Conservation (phyloP, 202 grass and related monocot species). For the Digitaria exilis region DNA sequence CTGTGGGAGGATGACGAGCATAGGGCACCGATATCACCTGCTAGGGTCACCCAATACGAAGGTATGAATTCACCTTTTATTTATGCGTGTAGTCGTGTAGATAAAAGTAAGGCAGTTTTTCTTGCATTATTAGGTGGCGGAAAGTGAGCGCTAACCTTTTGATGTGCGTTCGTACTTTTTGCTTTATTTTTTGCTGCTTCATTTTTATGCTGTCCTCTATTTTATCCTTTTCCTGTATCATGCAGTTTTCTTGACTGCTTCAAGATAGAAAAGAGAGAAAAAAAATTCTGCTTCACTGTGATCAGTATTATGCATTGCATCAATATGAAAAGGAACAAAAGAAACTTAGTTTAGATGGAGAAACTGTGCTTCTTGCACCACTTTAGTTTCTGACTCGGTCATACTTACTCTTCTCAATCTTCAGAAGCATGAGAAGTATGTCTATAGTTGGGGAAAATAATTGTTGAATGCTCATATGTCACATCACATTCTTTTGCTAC, state of each 20-base stretch:
- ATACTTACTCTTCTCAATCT: too few relatives aligned
- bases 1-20: slow-evolving; percentile 63
- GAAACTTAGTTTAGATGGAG: too few relatives aligned
- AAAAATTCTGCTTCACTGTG: neutral
- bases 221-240: neutral
- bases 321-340: too few relatives aligned
- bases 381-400: too few relatives aligned
- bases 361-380: too few relatives aligned
- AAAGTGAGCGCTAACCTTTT: neutral
- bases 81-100: neutral
- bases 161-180: neutral
- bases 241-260: too few relatives aligned
- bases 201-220: neutral
- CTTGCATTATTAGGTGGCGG: neutral
- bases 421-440: too few relatives aligned
- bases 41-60: slow-evolving; percentile 91
- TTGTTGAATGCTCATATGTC: too few relatives aligned
- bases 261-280: neutral
- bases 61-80: slow-evolving; percentile 44
- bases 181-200: neutral
- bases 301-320: neutral
- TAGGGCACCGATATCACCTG: slow-evolving; percentile 59
- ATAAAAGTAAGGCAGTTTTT: neutral
- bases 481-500: too few relatives aligned
- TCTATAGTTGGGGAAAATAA: too few relatives aligned